A percentile compares a stretch with the other conserved stretches of the same genome.
Evolutionary conservation across 2,329 filamentous ascomycete genomes (phyloP).

Genomic region (Diaporthe sp.): DNA sequence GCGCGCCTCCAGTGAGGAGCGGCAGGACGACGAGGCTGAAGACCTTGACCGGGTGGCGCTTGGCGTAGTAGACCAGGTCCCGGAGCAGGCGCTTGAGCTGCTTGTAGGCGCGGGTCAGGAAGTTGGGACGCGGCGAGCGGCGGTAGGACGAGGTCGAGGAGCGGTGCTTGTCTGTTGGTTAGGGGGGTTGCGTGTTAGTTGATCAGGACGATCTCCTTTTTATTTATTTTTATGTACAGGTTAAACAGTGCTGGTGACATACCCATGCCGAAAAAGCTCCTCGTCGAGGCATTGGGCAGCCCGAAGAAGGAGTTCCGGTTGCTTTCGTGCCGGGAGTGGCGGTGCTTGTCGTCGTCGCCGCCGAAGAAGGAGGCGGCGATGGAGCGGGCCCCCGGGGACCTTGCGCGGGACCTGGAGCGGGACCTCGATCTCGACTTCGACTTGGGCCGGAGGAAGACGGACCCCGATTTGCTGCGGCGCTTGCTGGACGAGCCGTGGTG

Average conservation of each 20-base stretch:
- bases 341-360: constrained; percentile 44
- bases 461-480: constrained; percentile 39
- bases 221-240: constrained; percentile 33
- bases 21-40: constrained; percentile 90
- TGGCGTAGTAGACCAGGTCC: constrained; percentile 84
- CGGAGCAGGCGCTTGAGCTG: constrained; percentile 83
- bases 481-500: constrained; percentile 38
- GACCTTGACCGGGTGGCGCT: constrained; percentile 86
- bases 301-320: constrained; percentile 60
- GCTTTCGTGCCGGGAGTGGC: constrained; percentile 45
- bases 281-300: constrained; percentile 54
- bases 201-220: not conserved
- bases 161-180: constrained; percentile 47
- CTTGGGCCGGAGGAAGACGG: constrained; percentile 28
- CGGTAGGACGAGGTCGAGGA: constrained; percentile 72
- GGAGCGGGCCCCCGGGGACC: constrained; percentile 48
- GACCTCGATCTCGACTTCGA: constrained; percentile 52
- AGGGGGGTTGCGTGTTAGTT: constrained; percentile 44
- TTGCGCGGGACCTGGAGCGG: constrained; percentile 49
- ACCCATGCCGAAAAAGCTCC: constrained; percentile 59
- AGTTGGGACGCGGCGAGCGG: constrained; percentile 83
- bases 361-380: constrained; percentile 58
- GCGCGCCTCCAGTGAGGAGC: constrained; percentile 83
- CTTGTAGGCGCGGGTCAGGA: constrained; percentile 77
- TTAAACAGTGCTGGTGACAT: constrained; percentile 37